Percentiles rank a stretch among this genome's conserved stretches.
These are phyloP conservation scores for Pezicula rhizophila DNA, from an alignment of 2,329 filamentous ascomycete species.

Conservation along the genomic window DNA sequence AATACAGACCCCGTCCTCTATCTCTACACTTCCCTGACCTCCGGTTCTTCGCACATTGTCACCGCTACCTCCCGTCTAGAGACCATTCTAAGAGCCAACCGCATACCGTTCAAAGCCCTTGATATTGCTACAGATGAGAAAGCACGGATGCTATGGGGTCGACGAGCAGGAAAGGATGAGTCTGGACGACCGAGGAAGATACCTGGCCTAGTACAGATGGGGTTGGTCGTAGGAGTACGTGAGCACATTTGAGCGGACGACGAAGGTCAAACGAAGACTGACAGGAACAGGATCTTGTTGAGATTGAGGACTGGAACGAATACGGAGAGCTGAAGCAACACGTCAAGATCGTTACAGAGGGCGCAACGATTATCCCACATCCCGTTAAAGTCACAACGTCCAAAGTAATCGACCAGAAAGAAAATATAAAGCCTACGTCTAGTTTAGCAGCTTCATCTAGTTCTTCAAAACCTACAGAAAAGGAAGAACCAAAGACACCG, in stretches of 20 bases:
- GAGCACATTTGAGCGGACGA: neutral
- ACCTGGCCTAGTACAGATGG: constrained; percentile 82
- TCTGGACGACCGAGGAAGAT: constrained; percentile 65
- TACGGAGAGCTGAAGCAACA: constrained; percentile 91
- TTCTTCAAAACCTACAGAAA: constrained; percentile 14
- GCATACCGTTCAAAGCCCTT: constrained; percentile 85
- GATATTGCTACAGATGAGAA: constrained; percentile 88
- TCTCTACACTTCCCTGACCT: constrained; percentile 93
- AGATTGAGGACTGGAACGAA: constrained; percentile 99
- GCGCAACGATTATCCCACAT: constrained; percentile 9
- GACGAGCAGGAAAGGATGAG: constrained; percentile 68
- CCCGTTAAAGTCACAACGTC: constrained; percentile 19
- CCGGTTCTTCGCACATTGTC: constrained; percentile 91
- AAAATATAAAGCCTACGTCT: constrained; percentile 26
- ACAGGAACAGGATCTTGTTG: constrained; percentile 68
- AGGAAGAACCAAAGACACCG: constrained; percentile 9
- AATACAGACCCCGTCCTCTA: constrained; percentile 68
- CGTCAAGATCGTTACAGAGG: constrained; percentile 52
- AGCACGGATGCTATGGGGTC: constrained; percentile 82
- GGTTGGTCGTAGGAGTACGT: constrained; percentile 77
- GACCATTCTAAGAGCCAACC: constrained; percentile 92
- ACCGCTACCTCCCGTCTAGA: constrained; percentile 94
- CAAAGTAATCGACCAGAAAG: constrained; percentile 17
- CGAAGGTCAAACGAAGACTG: constrained; percentile 4
- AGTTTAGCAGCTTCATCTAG: constrained; percentile 14